Percentiles rank a stretch among this genome's conserved stretches.
These are phyloP conservation scores for Cyclotella distinguenda DNA, from an alignment of 108 stramenopile genomes.

Conservation along the genomic window DNA sequence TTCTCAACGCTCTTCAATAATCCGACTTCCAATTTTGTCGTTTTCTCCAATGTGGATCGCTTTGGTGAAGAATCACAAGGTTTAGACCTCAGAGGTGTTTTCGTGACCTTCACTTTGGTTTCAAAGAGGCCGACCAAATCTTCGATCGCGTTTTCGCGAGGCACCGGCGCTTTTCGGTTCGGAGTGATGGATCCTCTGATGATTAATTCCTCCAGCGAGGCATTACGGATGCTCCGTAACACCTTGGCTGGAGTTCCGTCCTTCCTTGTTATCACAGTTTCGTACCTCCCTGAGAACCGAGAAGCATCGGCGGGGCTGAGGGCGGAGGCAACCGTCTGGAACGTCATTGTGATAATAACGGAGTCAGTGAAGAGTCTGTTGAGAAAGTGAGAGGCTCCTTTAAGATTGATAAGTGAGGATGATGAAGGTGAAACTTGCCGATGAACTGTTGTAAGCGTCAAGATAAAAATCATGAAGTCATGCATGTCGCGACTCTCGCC, in stretches of 20 bases:
- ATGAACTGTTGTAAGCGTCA: no score
- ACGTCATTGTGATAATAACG: background rate
- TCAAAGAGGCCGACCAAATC: conserved; percentile 10
- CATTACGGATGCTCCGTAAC: conserved; percentile 1
- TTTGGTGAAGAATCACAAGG: no score
- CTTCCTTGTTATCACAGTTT: conserved; percentile 13
- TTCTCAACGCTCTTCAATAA: no score
- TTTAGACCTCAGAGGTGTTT: no score
- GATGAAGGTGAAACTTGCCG: background rate
- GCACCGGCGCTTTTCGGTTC: conserved; percentile 1
- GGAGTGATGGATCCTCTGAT: conserved; percentile 4
- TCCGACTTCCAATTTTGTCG: no score
- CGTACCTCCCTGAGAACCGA: conserved; percentile 22
- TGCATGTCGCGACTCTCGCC: background rate
- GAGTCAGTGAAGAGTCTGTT: background rate
- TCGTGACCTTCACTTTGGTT: conserved; percentile 8
- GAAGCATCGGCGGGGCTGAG: conserved; percentile 23
- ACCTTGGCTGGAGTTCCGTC: conserved; percentile 7
- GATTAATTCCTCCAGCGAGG: background rate
- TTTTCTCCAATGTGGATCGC: no score
- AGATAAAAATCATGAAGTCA: conserved; percentile 1
- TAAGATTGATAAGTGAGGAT: background rate
- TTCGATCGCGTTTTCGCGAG: conserved; percentile 1
- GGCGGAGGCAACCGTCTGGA: conserved; percentile 5
- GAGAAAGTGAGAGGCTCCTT: background rate